These are phyloP conservation scores for Trichoderma sp. DNA, from an alignment of 2,329 filamentous ascomycete genomes.

Conservation along the genomic window DNA sequence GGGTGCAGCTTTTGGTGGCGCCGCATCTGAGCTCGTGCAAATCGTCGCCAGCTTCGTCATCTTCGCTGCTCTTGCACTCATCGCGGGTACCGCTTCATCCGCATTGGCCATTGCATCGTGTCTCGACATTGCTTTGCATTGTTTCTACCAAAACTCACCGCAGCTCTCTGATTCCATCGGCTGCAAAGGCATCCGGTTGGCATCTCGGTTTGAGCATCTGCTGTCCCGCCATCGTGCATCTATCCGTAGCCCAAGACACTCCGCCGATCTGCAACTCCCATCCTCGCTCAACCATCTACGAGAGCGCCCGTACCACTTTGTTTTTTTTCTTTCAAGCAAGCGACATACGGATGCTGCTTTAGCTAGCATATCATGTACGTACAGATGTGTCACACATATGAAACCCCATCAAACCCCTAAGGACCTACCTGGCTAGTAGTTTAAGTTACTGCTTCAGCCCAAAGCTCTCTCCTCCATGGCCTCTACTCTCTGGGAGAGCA, in stretches of 20 bases:
- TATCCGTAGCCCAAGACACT: not conserved
- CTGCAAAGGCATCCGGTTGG: not conserved
- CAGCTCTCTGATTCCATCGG: not conserved
- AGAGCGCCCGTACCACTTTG: not conserved
- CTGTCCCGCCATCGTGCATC: not conserved
- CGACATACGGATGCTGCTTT: not conserved
- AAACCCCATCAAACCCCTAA: slow-evolving; percentile 3
- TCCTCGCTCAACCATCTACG: not conserved
- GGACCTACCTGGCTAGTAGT: not conserved
- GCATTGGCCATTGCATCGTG: slow-evolving; percentile 11
- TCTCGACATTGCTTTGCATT: not conserved
- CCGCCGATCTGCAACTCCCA: not conserved
- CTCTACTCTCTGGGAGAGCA: not conserved
- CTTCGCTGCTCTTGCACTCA: not conserved
- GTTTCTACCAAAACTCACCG: not conserved
- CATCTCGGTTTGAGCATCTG: not conserved
- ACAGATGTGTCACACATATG: slow-evolving; percentile 1
- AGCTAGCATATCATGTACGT: slow-evolving; percentile 3
- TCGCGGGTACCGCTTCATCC: not conserved
- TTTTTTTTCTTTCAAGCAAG: not conserved
- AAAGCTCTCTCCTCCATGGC: not conserved
- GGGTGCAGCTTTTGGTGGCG: slow-evolving; percentile 16
- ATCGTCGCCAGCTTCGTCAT: slow-evolving; percentile 19
- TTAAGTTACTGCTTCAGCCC: slow-evolving; percentile 5
- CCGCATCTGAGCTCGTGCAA: slow-evolving; percentile 14